Evolutionary conservation across 2,329 filamentous ascomycete species (phyloP).

Genomic region (Pseudocercospora pini-densiflorae): DNA sequence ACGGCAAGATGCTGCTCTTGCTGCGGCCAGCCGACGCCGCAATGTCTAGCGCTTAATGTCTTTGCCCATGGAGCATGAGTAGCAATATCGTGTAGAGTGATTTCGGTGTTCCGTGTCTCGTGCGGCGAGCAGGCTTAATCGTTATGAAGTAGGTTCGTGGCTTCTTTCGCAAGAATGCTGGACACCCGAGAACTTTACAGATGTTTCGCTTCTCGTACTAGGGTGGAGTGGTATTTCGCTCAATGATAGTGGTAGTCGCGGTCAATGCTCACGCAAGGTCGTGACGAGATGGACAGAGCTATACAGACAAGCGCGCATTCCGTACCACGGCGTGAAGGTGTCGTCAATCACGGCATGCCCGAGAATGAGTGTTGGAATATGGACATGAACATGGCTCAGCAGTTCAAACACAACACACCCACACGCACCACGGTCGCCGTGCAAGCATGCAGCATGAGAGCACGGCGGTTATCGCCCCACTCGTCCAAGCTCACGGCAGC

Average conservation of each 20-base stretch:
- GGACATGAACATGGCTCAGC: too few species aligned
- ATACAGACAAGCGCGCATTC: background rate
- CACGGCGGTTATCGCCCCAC: slow-evolving; percentile 5
- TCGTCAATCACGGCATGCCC: background rate
- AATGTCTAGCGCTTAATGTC: background rate
- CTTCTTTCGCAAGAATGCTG: background rate
- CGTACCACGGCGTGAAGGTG: background rate
- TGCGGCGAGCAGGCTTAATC: background rate
- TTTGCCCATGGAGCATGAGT: background rate
- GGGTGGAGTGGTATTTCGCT: background rate
- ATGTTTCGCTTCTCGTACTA: background rate
- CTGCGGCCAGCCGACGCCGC: slow-evolving; percentile 13
- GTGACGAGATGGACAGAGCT: too few species aligned
- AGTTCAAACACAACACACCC: too few species aligned
- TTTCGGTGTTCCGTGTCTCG: background rate
- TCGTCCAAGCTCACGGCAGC: background rate
- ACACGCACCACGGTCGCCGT: too few species aligned
- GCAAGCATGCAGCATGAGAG: slow-evolving; percentile 2
- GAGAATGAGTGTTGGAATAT: background rate
- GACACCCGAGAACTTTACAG: background rate
- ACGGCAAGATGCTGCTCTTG: slow-evolving; percentile 11
- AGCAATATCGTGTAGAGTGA: background rate
- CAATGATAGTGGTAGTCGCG: background rate
- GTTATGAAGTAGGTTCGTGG: background rate
- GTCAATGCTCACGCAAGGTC: slow-evolving; percentile 12